These are phyloP conservation scores for Eucommia ulmoides DNA, from an alignment of 257 asterid species.

Conservation along the genomic window DNA sequence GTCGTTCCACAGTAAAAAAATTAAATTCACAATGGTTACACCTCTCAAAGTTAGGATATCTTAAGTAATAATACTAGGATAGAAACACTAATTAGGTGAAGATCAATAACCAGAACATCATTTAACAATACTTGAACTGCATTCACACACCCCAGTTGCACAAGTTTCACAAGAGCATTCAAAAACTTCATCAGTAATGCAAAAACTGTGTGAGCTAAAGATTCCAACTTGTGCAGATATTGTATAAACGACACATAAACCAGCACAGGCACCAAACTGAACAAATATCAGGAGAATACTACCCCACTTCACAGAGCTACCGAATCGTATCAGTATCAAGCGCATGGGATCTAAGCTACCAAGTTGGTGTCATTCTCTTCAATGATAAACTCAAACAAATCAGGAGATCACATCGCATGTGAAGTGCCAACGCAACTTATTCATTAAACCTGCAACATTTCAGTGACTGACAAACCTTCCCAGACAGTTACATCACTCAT, in stretches of 20 bases:
- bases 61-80: too few species aligned
- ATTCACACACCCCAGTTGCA: too few species aligned
- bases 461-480: neutral
- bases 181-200: neutral
- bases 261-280: too few species aligned
- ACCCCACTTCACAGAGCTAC: too few species aligned
- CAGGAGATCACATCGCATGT: neutral
- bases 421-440: neutral
- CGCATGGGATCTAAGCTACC: too few species aligned
- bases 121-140: too few species aligned
- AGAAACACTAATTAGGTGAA: neutral
- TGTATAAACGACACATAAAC: too few species aligned
- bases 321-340: too few species aligned
- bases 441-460: neutral
- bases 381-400: too few species aligned
- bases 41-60: neutral
- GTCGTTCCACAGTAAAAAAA: neutral
- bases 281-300: too few species aligned
- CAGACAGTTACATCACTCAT: neutral
- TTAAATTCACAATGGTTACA: neutral
- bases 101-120: neutral
- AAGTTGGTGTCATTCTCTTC: too few species aligned
- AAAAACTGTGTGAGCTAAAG: neutral
- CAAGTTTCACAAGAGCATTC: neutral
- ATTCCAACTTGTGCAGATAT: neutral